phyloP scores from a whole-genome alignment of 345 rosid genomes.

The Salix arbutifolia region DNA sequence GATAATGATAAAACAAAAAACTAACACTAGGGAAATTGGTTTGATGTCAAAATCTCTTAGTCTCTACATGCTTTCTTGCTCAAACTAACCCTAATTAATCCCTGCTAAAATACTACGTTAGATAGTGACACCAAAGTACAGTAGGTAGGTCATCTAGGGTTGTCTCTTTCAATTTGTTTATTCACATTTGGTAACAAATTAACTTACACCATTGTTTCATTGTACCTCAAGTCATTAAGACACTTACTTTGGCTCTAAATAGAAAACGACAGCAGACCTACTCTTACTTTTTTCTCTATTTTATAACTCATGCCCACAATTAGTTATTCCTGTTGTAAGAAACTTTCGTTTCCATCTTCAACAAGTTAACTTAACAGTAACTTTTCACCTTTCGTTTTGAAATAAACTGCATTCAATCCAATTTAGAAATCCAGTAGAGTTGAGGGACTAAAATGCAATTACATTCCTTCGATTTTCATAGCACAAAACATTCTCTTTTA shows the following conservation, averaged over 20 bases:
- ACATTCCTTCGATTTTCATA: not conserved
- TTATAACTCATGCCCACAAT: not conserved
- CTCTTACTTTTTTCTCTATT: not conserved
- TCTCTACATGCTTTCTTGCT: not conserved
- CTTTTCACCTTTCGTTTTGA: not conserved
- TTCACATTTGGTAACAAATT: constrained; percentile 10
- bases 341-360: not conserved
- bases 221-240: constrained; percentile 3
- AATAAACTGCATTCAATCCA: not conserved
- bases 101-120: not conserved
- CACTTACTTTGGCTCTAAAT: not conserved
- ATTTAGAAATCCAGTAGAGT: not conserved
- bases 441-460: not conserved
- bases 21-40: not conserved
- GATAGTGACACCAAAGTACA: not conserved
- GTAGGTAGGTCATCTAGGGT: not conserved
- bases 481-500: not conserved
- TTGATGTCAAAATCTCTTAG: not conserved
- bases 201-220: not conserved
- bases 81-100: not conserved
- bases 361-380: not conserved
- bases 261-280: not conserved
- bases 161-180: constrained; percentile 12
- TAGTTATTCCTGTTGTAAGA: not conserved
- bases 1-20: not conserved